Percentiles rank a stretch among this genome's conserved stretches.
These are phyloP conservation scores for Talaromyces nanjingensis DNA, from an alignment of 495 filamentous ascomycete species.

Conservation along the genomic window DNA sequence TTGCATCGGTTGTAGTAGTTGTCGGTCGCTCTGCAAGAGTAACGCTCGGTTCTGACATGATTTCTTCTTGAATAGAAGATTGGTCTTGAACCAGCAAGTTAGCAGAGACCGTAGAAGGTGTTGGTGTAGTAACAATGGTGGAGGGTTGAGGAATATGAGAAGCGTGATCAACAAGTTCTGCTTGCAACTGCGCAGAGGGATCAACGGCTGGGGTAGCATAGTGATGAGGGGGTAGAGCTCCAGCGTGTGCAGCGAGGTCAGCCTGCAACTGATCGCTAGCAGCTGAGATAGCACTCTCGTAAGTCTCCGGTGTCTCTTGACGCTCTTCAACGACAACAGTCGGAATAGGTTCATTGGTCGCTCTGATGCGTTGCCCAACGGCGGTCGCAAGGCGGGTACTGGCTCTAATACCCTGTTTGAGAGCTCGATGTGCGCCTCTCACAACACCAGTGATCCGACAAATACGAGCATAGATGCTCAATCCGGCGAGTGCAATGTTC, in stretches of 20 bases:
- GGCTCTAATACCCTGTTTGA: background rate
- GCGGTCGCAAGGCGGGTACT: background rate
- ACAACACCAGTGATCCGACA: background rate
- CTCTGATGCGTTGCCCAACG: background rate
- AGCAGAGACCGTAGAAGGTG: background rate
- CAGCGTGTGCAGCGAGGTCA: background rate
- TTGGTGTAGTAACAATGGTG: background rate
- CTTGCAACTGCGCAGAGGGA: slow-evolving; percentile 4
- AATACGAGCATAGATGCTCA: background rate
- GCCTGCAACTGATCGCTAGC: slow-evolving; percentile 2
- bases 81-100: background rate
- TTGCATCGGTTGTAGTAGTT: background rate
- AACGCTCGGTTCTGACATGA: background rate
- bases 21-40: background rate
- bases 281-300: background rate
- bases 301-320: background rate
- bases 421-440: background rate
- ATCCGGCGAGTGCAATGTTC: background rate
- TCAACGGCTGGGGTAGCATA: background rate
- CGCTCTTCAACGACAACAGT: background rate
- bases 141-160: background rate
- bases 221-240: background rate
- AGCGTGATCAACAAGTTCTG: background rate
- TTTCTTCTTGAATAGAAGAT: background rate
- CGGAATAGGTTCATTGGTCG: background rate